Base-by-base conservation (phyloP, 2,329 filamentous ascomycete genomes). In the Rhytidhysteron rufulum region DNA sequence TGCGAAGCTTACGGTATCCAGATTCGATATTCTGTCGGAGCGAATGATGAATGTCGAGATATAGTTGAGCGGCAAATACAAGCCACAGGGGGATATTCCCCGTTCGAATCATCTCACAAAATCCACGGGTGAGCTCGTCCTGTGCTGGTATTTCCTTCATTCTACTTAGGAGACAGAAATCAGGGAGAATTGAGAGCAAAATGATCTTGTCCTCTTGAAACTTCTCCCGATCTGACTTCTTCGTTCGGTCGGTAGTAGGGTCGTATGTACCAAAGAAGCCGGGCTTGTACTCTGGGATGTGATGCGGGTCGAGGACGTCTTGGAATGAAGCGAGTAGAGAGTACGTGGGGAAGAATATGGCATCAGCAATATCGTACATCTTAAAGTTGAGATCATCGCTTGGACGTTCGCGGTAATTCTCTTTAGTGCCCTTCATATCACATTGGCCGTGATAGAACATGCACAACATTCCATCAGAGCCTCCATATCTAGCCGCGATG, bases 151-250 rank as follows among this genome's bases (percentile, higher is more conserved):
- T 39, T 1, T 31, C 10, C 20, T 50, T 44, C n/a, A 47, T 48
- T 4, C 39, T 37, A 29, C 50, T 43, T 16, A 57, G 6, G 33
- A 56, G 37, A 40, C 40, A 50, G 44, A 63, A 59, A n/a, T 63
- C 58, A 1, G 56, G 49, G 4, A 66, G 46, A 27, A 60, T 44
- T 21, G 50, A 41, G 9, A 60, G 40, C 16, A 66, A 41, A 13
- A 67, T 44, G 25, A 58, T 54, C 34, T 59, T 61, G 44, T 66
- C 62, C 48, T 67, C 62, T 4, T 55, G 44, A 40, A 60, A 65
- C 42, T 62, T 63, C 17, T 63, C 43, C 13, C 45, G 37, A 7
- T 45, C 19, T 21, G 42, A 55, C 51, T 61, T 65, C 27, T 45
- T 40, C 4, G 43, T 34, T 39, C 63, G 51, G 42, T 65, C 44